Evolutionary conservation across 2,329 filamentous ascomycete genomes (phyloP).

Genomic region (Alternaria ethzedia): DNA sequence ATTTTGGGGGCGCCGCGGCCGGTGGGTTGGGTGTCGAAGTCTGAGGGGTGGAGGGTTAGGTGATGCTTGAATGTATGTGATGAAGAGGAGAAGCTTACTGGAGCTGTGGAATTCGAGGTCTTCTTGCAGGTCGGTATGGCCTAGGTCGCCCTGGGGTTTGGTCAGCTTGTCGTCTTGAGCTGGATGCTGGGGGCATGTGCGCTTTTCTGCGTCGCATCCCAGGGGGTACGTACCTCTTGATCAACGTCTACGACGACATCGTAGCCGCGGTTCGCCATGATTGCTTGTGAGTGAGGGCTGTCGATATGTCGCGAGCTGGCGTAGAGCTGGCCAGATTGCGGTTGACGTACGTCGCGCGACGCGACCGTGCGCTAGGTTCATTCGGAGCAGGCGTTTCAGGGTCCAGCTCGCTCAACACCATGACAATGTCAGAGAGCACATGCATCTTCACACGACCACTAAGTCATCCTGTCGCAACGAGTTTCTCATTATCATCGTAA

Average conservation of each 20-base stretch:
- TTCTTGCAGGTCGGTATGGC: slow-evolving; percentile 96
- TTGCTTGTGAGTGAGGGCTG: slow-evolving; percentile 10
- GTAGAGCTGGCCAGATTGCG: slow-evolving; percentile 44
- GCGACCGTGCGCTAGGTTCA: slow-evolving; percentile 26
- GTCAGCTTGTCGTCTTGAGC: slow-evolving; percentile 19
- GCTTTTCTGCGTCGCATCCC: not conserved
- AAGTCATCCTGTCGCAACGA: not conserved
- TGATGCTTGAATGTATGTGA: not conserved
- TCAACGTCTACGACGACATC: slow-evolving; percentile 98
- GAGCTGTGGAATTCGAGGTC: slow-evolving; percentile 99
- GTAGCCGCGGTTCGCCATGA: slow-evolving; percentile 85
- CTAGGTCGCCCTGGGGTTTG: slow-evolving; percentile 80
- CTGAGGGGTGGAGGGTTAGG: slow-evolving; percentile 40
- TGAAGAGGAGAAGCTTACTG: slow-evolving; percentile 53
- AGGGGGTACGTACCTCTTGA: slow-evolving; percentile 72
- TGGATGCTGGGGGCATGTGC: not conserved
- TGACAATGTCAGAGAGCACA: not conserved
- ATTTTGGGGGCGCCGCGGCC: slow-evolving; percentile 55
- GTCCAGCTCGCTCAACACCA: slow-evolving; percentile 3
- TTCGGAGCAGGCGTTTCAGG: slow-evolving; percentile 27
- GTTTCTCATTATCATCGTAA: not conserved
- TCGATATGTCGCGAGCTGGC: slow-evolving; percentile 24
- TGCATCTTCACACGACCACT: not conserved
- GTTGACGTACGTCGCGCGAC: slow-evolving; percentile 34
- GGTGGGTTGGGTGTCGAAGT: slow-evolving; percentile 70